Base-by-base conservation (phyloP, 1,284 basidiomycete genomes). In the Fomitiporia mediterranea region DNA sequence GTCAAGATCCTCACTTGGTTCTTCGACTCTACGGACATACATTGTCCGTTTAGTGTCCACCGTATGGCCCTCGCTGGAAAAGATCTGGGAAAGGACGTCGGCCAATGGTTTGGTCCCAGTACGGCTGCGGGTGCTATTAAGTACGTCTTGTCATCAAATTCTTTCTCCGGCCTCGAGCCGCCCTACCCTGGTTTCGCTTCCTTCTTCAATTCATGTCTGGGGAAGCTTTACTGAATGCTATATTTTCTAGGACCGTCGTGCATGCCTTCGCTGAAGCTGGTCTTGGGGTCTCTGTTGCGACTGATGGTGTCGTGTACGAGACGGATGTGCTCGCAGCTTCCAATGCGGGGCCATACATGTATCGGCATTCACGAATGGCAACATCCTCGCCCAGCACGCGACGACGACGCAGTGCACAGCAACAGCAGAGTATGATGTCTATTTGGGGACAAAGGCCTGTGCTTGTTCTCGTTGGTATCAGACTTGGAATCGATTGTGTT, bases 31-130 rank as follows among this genome's bases (percentile, higher is more conserved):
- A 94, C 96, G 0, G 84, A 88, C 0, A 83, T 89, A 0, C 76
- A 89, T n/a, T 87, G 89, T 44, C 96, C 96, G 0, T 99, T 98
- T 69, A 92, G 91, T 61, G 92, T 99, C 1, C 96, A 99, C 71
- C 83, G 93, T 40, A 97, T 99, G 87, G 95, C 95, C 0, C 74
- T 94, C 15, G 90, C 94, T 8, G 96, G 96, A 2, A 96, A 97
- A 68, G 89, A 94, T 61, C 79, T 98, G 1, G 96, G 96, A 11
- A 98, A 93, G 63, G 92, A 95, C 63, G 89, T 98, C 0, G 96
- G 96, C 2, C 90, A 94, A 69, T 98, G 96, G 96, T 98, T 98
- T 66, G 96, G 96, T 0, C 96, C 96, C 0, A 96, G 92, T 67
- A 96, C 93, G 0, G 96, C 96, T 28, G 94, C 95, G 4, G 94